Conservation (phyloP, 805 yeast species). For the Kodamaea neixiangensis region DNA sequence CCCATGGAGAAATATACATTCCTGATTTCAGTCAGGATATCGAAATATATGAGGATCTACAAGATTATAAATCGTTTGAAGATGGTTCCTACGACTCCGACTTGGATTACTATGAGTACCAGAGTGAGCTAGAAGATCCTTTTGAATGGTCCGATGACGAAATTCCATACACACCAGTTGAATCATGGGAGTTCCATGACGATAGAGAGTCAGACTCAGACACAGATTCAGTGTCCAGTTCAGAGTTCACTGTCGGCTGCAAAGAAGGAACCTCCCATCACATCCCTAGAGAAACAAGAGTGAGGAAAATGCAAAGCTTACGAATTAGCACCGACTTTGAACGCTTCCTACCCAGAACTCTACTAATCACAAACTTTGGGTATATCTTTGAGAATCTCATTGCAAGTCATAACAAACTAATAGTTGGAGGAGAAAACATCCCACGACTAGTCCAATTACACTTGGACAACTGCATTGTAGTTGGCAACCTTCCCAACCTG, state of each 20-base stretch:
- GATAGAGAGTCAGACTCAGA: background rate
- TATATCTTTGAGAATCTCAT: background rate
- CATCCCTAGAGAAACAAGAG: background rate
- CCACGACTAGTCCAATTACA: background rate
- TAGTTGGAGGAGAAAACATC: slow-evolving; percentile 2
- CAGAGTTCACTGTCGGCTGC: background rate
- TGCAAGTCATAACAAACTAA: background rate
- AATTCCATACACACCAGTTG: background rate
- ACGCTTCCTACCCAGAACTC: background rate
- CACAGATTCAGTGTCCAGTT: background rate
- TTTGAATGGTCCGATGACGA: background rate
- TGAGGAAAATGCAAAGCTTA: background rate
- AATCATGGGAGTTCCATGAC: background rate
- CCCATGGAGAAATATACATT: background rate
- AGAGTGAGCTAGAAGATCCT: background rate
- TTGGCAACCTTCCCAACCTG: background rate
- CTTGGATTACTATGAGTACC: background rate
- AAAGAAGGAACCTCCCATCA: too few relatives aligned
- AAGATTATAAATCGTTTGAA: background rate
- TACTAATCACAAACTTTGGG: background rate
- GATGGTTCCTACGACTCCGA: background rate
- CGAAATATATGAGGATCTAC: background rate
- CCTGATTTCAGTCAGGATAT: background rate
- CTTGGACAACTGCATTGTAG: background rate
- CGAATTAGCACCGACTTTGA: background rate